phyloP scores from a whole-genome alignment of 106 monocot species.

The Acanthochlamys bracteata region DNA sequence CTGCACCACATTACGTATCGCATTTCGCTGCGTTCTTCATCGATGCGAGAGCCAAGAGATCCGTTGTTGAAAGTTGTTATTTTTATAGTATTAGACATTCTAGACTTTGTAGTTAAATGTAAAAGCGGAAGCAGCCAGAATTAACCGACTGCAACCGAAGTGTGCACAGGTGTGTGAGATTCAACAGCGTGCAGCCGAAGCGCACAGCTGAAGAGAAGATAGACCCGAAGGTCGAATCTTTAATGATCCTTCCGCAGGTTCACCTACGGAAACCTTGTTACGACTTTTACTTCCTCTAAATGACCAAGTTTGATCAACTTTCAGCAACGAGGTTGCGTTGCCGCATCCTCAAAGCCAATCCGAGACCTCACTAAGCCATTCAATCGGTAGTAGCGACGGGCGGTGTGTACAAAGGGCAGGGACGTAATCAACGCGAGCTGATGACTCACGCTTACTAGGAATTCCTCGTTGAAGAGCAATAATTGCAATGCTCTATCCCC shows the following conservation, averaged over 20 bases:
- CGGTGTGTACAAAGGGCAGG: too few species aligned
- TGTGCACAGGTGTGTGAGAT: background rate
- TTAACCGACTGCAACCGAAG: too few species aligned
- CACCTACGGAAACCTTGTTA: too few species aligned
- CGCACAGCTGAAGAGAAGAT: background rate
- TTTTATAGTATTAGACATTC: background rate
- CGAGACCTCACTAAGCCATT: background rate
- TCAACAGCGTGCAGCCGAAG: background rate
- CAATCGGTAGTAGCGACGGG: too few species aligned
- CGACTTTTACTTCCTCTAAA: conserved; percentile 12
- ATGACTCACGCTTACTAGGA: too few species aligned
- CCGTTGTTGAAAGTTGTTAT: conserved; percentile 9
- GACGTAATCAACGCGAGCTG: too few species aligned
- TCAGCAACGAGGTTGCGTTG: background rate
- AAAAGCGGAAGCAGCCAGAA: too few species aligned
- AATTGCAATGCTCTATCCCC: too few species aligned
- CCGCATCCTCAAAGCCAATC: background rate
- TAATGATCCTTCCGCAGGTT: too few species aligned
- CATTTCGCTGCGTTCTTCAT: conserved; percentile 27
- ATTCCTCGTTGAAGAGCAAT: too few species aligned
- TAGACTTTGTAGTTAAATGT: too few species aligned
- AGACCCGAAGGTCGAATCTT: too few species aligned
- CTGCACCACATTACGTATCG: conserved; percentile 29
- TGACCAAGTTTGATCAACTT: conserved; percentile 16
- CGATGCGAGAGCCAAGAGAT: conserved; percentile 20